These are phyloP conservation scores for Lactarius psammicola DNA, from an alignment of 768 basidiomycete species.

Conservation along the genomic window DNA sequence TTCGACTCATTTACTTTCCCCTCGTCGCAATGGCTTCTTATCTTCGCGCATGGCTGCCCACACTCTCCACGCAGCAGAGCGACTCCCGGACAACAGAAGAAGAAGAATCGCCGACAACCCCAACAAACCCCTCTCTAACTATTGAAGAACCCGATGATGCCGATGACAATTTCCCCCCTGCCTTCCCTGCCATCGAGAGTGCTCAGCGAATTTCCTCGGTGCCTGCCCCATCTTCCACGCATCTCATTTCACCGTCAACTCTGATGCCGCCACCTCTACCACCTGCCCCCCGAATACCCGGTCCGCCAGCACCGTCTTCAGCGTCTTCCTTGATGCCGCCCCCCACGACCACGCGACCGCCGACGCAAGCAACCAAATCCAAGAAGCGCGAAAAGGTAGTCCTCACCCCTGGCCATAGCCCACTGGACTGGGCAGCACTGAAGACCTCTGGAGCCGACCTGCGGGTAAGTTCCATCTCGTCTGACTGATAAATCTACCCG, in stretches of 20 bases:
- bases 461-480: slow-evolving; percentile 48
- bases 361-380: slow-evolving; percentile 42
- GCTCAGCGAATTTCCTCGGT: slow-evolving; percentile 55
- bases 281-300: slow-evolving; percentile 37
- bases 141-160: slow-evolving; percentile 40
- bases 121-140: slow-evolving; percentile 42
- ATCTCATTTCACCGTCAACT: slow-evolving; percentile 11
- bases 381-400: slow-evolving; percentile 79
- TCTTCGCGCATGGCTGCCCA: slow-evolving; percentile 26
- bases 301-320: slow-evolving; percentile 35
- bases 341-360: slow-evolving; percentile 59
- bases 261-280: slow-evolving; percentile 40
- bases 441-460: slow-evolving; percentile 81
- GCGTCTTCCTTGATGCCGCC: slow-evolving; percentile 49
- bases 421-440: slow-evolving; percentile 90
- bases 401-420: slow-evolving; percentile 86
- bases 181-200: slow-evolving; percentile 70
- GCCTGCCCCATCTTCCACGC: slow-evolving; percentile 31
- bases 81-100: slow-evolving; percentile 26
- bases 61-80: slow-evolving; percentile 6
- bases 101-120: slow-evolving; percentile 40
- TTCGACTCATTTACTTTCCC: background rate
- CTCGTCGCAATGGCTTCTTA: slow-evolving; percentile 23
- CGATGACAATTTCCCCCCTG: slow-evolving; percentile 61
- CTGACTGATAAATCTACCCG: background rate